These are phyloP conservation scores for Macrolepiota fuliginosa DNA, from an alignment of 768 basidiomycete species.

Conservation along the genomic window DNA sequence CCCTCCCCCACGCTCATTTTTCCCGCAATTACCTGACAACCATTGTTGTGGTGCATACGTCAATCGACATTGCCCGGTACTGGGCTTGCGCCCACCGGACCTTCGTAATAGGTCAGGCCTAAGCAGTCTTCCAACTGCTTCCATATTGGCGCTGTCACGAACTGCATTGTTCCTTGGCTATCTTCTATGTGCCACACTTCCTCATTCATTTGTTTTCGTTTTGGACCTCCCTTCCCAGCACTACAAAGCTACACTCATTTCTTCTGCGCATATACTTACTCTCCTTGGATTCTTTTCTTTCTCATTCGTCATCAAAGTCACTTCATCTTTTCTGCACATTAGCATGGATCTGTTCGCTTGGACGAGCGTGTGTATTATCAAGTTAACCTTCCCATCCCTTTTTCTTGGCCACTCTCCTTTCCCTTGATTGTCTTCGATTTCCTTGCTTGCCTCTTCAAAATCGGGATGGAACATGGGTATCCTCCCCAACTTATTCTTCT, in stretches of 20 bases:
- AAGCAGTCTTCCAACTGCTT: background rate
- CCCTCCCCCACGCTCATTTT: background rate
- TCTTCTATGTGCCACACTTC: background rate
- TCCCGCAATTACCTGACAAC: background rate
- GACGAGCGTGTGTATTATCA: slow-evolving; percentile 34
- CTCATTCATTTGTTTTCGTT: background rate
- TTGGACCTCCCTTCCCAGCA: background rate
- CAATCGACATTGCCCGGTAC: background rate
- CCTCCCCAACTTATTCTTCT: background rate
- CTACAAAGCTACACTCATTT: background rate
- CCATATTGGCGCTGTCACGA: background rate
- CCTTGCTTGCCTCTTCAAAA: background rate
- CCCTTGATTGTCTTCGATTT: slow-evolving; percentile 1
- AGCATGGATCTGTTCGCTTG: slow-evolving; percentile 30
- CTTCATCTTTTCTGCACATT: slow-evolving; percentile 1
- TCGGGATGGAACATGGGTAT: background rate
- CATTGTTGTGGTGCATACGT: background rate
- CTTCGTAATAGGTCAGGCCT: background rate
- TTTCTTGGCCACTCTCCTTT: background rate
- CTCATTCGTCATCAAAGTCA: background rate
- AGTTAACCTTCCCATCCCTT: slow-evolving; percentile 3
- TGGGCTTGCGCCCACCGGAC: background rate
- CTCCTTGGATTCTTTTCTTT: slow-evolving; percentile 1
- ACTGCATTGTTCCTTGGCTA: background rate
- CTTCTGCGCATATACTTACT: slow-evolving; percentile 2